Percentiles rank a stretch among this genome's conserved stretches.
These are phyloP conservation scores for Phragmites australis DNA, from an alignment of 176 grass and related monocot species.

Conservation along the genomic window DNA sequence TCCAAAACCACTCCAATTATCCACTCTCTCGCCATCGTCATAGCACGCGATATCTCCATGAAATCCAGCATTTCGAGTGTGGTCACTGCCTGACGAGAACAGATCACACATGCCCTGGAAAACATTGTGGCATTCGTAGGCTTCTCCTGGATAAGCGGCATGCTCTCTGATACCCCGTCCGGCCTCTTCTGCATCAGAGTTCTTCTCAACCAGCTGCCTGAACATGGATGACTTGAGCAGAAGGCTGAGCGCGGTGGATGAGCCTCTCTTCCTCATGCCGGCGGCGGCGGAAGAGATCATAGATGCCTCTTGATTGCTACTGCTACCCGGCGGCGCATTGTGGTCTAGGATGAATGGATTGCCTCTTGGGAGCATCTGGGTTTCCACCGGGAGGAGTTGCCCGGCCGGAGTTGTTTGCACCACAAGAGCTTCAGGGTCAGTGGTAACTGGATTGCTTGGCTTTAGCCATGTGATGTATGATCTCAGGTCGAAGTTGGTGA, in stretches of 20 bases:
- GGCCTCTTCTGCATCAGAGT: slow-evolving; percentile 33
- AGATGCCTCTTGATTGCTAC: slow-evolving; percentile 25
- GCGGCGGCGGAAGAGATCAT: slow-evolving; percentile 2
- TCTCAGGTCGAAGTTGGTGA: slow-evolving; percentile 75
- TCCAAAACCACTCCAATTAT: slow-evolving; percentile 34
- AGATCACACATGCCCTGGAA: slow-evolving; percentile 39
- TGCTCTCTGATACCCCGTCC: neutral
- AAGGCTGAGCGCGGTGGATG: slow-evolving; percentile 59
- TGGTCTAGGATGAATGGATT: slow-evolving; percentile 38
- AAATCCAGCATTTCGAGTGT: neutral
- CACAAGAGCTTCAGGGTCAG: slow-evolving; percentile 17
- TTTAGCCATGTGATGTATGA: slow-evolving; percentile 79
- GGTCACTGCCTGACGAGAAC: slow-evolving; percentile 7
- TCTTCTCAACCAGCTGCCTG: slow-evolving; percentile 64
- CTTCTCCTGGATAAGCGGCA: neutral
- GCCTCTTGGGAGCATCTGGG: slow-evolving; percentile 22
- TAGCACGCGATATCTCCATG: slow-evolving; percentile 14
- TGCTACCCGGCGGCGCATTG: neutral
- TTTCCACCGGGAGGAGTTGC: slow-evolving; percentile 7
- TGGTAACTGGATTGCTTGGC: slow-evolving; percentile 8
- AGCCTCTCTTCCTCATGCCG: slow-evolving; percentile 33
- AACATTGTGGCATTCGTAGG: slow-evolving; percentile 40
- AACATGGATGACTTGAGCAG: slow-evolving; percentile 76
- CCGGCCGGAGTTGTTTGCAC: slow-evolving; percentile 4
- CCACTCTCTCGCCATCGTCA: neutral